Percentiles rank a stretch among this genome's conserved stretches.
phyloP scores from a whole-genome alignment of 2,329 filamentous ascomycete genomes.

The Paradendryphiella salina region DNA sequence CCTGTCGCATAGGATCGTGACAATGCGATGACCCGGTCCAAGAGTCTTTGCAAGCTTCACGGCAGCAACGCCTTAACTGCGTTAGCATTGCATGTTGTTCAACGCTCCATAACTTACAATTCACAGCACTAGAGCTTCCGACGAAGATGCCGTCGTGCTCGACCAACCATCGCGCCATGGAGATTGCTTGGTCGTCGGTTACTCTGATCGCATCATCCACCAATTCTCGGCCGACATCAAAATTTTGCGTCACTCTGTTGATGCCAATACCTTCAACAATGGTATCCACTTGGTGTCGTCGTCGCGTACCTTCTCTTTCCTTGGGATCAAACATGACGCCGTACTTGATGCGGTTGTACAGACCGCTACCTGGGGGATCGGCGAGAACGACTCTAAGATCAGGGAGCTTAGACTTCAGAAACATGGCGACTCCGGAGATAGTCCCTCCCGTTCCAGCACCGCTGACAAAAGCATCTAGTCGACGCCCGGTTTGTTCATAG shows the following conservation, averaged over 20 bases:
- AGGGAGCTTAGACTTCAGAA: conserved; percentile 73
- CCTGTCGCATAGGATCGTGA: conserved; percentile 80
- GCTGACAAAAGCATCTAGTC: conserved; percentile 83
- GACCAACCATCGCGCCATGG: conserved; percentile 95
- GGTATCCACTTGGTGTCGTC: conserved; percentile 89
- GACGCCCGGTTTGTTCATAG: conserved; percentile 72
- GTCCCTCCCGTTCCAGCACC: conserved; percentile 95
- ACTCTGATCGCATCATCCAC: conserved; percentile 90
- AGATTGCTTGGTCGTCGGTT: conserved; percentile 82
- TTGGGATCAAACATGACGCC: conserved; percentile 94
- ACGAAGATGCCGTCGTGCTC: conserved; percentile 94
- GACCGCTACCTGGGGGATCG: conserved; percentile 89
- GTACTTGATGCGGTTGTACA: conserved; percentile 89
- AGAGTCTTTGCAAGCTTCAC: conserved; percentile 68
- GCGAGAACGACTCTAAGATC: conserved; percentile 75
- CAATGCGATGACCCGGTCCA: conserved; percentile 64
- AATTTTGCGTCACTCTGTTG: conserved; percentile 91
- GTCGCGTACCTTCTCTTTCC: conserved; percentile 86
- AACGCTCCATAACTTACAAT: conserved; percentile 61
- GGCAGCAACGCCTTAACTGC: conserved; percentile 62
- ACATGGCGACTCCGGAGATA: conserved; percentile 81
- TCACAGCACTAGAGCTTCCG: conserved; percentile 94
- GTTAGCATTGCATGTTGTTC: conserved; percentile 17
- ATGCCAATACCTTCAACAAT: conserved; percentile 96
- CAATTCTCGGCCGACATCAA: conserved; percentile 81